These are phyloP conservation scores for Jacaranda copaia DNA, from an alignment of 257 asterid genomes.

Conservation along the genomic window DNA sequence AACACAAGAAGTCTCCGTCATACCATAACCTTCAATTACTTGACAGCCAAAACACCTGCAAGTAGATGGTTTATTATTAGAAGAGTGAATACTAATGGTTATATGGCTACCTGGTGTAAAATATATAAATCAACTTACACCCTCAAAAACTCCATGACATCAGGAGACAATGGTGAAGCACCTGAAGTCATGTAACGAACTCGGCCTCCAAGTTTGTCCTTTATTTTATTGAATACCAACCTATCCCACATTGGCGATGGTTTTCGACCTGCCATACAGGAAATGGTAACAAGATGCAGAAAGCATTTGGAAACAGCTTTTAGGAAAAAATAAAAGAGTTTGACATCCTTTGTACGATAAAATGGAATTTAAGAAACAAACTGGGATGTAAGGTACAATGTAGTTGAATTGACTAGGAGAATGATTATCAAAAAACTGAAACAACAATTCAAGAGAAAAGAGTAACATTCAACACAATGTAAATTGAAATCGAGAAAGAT, in stretches of 20 bases:
- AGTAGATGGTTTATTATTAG: constrained; percentile 30
- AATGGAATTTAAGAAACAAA: constrained; percentile 13
- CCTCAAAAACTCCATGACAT: constrained; percentile 89
- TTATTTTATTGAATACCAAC: constrained; percentile 92
- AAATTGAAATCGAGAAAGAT: not conserved
- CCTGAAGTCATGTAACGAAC: constrained; percentile 93
- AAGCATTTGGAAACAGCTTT: constrained; percentile 10
- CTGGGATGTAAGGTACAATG: not conserved
- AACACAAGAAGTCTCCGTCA: constrained; percentile 97
- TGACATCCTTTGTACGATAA: constrained; percentile 9
- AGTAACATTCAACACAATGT: not conserved
- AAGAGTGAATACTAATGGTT: constrained; percentile 29
- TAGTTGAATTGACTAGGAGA: constrained; percentile 2
- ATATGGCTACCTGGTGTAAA: not conserved
- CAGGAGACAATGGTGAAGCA: constrained; percentile 98
- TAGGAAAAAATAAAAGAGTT: not conserved
- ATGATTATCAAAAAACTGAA: not conserved
- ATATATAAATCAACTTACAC: constrained; percentile 67
- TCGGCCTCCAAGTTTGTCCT: constrained; percentile 92
- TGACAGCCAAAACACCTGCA: constrained; percentile 90
- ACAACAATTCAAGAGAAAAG: not conserved
- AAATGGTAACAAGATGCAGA: not conserved
- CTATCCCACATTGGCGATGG: constrained; percentile 99
- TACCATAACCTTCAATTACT: constrained; percentile 92
- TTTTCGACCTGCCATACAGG: constrained; percentile 65